phyloP scores from a whole-genome alignment of 106 monocot genomes.

The Acanthochlamys bracteata region DNA sequence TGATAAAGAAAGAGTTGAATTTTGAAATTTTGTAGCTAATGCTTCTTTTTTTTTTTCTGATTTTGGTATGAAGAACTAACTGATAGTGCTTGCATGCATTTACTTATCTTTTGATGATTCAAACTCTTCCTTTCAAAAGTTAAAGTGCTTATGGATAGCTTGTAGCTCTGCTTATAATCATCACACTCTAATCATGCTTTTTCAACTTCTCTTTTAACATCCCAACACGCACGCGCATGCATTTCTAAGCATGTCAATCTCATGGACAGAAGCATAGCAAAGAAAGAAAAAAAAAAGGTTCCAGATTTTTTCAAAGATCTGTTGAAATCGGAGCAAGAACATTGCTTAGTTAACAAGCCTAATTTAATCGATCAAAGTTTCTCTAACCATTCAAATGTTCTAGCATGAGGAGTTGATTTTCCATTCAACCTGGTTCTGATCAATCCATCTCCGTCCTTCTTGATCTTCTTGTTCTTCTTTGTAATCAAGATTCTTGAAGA shows the following conservation, averaged over 20 bases:
- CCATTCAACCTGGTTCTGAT: background rate
- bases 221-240: background rate
- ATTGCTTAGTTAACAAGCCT: background rate
- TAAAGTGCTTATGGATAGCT: too few relatives aligned
- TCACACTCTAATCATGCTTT: too few relatives aligned
- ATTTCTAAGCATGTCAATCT: background rate
- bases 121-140: too few relatives aligned
- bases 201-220: background rate
- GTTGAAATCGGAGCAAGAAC: background rate
- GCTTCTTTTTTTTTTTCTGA: too few relatives aligned
- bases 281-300: background rate
- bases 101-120: too few relatives aligned
- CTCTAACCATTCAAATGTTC: constrained; percentile 1
- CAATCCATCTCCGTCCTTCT: background rate
- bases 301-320: background rate
- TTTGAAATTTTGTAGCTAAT: too few relatives aligned
- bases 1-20: too few relatives aligned
- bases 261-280: background rate
- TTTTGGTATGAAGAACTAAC: too few relatives aligned
- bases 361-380: background rate
- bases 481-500: background rate
- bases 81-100: too few relatives aligned
- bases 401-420: background rate
- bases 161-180: too few relatives aligned
- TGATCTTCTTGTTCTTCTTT: background rate